Percentiles rank a stretch among this genome's conserved stretches.
Evolutionary conservation across 352 stramenopile genomes (phyloP).

Genomic region (Phytophthora sansomeana): DNA sequence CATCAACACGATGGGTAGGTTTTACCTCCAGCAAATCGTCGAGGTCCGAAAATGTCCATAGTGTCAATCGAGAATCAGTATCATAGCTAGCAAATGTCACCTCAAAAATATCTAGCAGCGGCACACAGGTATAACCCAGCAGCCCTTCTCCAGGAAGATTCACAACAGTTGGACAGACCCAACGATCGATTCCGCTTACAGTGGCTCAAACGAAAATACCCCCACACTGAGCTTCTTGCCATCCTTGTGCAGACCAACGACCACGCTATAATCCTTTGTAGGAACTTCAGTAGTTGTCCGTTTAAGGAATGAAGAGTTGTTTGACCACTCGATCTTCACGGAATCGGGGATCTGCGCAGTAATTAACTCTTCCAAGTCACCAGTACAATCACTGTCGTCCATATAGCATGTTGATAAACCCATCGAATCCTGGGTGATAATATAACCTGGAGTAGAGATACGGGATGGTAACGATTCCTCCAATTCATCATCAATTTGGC

Average conservation of each 20-base stretch:
- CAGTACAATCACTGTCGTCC: conserved; percentile 35
- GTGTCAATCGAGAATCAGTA: conserved; percentile 36
- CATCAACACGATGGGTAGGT: conserved; percentile 48
- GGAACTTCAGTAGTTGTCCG: conserved; percentile 27
- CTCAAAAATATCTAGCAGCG: conserved; percentile 58
- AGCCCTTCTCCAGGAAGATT: conserved; percentile 38
- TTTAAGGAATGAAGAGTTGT: conserved; percentile 43
- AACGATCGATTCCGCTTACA: conserved; percentile 4
- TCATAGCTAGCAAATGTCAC: conserved; percentile 60
- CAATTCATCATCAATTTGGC: conserved; percentile 7
- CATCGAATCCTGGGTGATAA: conserved; percentile 9
- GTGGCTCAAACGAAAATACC: conserved; percentile 59
- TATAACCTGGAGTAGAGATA: conserved; percentile 1
- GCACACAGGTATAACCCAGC: conserved; percentile 48
- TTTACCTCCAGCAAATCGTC: conserved; percentile 55
- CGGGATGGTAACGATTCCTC: not conserved
- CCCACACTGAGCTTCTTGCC: conserved; percentile 54
- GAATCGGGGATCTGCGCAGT: conserved; percentile 51
- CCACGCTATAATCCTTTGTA: conserved; percentile 71
- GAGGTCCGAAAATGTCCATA: conserved; percentile 73
- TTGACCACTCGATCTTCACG: conserved; percentile 65
- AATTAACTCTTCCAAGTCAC: conserved; percentile 42
- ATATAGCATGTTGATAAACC: conserved; percentile 35
- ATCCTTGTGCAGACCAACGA: conserved; percentile 54
- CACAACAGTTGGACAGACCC: conserved; percentile 50